Conservation (phyloP, 2,329 filamentous ascomycete species). For the Cryphonectria japonica region DNA sequence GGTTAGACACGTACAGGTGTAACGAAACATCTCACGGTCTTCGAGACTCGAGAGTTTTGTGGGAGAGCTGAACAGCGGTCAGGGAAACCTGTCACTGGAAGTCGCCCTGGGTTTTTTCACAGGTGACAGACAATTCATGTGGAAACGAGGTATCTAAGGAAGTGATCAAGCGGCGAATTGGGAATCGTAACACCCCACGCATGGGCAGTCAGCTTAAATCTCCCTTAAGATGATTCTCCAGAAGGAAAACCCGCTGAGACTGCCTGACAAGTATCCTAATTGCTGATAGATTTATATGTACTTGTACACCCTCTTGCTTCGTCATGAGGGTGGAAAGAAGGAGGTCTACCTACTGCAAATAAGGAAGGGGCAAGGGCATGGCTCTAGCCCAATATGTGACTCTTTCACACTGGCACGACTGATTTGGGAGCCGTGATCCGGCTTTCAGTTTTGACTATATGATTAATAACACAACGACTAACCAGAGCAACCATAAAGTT, state of each 20-base stretch:
- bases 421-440: not conserved
- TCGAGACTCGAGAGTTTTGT: not conserved
- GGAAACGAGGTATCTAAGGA: not conserved
- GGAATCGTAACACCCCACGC: not conserved
- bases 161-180: not conserved
- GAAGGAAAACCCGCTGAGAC: not conserved
- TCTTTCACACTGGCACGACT: not conserved
- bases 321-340: not conserved
- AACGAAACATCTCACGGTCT: not conserved
- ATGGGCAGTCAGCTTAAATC: not conserved
- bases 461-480: not conserved
- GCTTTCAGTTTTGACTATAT: not conserved
- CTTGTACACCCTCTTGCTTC: not conserved
- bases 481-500: not conserved
- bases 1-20: constrained; percentile 5
- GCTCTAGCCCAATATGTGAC: not conserved
- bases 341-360: not conserved
- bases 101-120: not conserved
- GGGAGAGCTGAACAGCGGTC: not conserved
- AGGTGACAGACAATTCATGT: not conserved
- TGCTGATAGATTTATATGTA: not conserved
- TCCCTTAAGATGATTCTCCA: not conserved
- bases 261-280: too few relatives aligned
- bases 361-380: not conserved
- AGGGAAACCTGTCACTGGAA: too few relatives aligned